Percentiles rank a stretch among this genome's conserved stretches.
Evolutionary conservation across 352 stramenopile species (phyloP).

Genomic region (Globisporangium nodosum): DNA sequence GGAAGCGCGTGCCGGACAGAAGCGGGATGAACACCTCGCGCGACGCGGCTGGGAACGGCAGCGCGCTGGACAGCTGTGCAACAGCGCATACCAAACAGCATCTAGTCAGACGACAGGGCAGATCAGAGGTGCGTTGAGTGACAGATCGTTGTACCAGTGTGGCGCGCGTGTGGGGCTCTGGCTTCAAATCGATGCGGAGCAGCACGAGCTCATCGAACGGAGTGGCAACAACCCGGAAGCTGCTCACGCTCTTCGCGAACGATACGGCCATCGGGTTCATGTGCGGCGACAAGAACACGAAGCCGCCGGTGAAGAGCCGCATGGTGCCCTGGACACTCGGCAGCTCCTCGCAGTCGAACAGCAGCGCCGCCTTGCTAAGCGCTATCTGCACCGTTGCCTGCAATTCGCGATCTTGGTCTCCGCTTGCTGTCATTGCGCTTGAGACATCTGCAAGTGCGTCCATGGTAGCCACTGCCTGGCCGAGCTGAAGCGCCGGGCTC

Average conservation of each 20-base stretch:
- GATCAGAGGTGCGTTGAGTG: background rate
- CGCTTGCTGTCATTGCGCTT: background rate
- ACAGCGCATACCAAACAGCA: background rate
- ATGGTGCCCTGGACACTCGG: slow-evolving; percentile 41
- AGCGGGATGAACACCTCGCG: slow-evolving; percentile 43
- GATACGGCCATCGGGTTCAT: slow-evolving; percentile 62
- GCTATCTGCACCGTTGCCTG: slow-evolving; percentile 7
- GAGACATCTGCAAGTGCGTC: slow-evolving; percentile 22
- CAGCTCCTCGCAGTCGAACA: slow-evolving; percentile 43
- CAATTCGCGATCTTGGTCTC: background rate
- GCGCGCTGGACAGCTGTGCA: slow-evolving; percentile 23
- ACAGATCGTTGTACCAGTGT: slow-evolving; percentile 19
- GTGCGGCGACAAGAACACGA: slow-evolving; percentile 52
- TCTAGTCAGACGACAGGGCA: background rate
- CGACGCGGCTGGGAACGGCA: slow-evolving; percentile 29
- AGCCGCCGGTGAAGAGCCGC: slow-evolving; percentile 45
- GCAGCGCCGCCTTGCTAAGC: slow-evolving; percentile 31
- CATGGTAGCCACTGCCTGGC: slow-evolving; percentile 26
- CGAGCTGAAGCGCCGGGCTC: slow-evolving; percentile 38
- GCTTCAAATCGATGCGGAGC: slow-evolving; percentile 46
- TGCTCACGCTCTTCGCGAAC: slow-evolving; percentile 45
- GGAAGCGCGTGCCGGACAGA: slow-evolving; percentile 53
- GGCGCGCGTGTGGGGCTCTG: slow-evolving; percentile 11
- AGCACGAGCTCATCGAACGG: slow-evolving; percentile 62
- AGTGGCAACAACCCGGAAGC: slow-evolving; percentile 43